These are phyloP conservation scores for Pistacia vera DNA, from an alignment of 345 rosid genomes.

Conservation along the genomic window DNA sequence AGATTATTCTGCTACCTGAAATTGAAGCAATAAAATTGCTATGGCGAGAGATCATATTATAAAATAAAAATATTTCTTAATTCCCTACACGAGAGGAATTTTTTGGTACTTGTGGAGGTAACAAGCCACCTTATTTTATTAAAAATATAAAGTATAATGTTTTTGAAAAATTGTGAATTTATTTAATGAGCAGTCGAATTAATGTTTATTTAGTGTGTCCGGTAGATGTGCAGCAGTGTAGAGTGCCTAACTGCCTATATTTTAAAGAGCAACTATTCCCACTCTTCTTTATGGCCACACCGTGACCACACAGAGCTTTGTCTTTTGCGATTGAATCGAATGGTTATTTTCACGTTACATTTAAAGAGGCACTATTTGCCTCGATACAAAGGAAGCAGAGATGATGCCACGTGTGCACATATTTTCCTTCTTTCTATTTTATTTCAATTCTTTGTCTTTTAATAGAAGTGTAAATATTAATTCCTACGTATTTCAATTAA, in stretches of 20 bases:
- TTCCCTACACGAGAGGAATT: constrained; percentile 17
- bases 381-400: no score
- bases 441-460: no score
- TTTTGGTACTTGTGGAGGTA: constrained; percentile 17
- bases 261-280: background rate
- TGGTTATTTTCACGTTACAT: no score
- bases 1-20: background rate
- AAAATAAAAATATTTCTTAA: background rate
- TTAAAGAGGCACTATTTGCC: no score
- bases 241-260: background rate
- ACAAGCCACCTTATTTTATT: background rate
- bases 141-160: background rate
- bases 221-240: background rate
- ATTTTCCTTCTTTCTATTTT: no score
- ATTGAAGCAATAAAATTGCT: background rate
- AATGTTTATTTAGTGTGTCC: background rate
- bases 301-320: background rate
- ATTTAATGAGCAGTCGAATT: background rate
- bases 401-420: no score
- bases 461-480: no score
- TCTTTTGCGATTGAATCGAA: background rate
- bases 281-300: background rate
- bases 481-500: no score
- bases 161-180: background rate
- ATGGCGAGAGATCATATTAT: background rate